Percentiles rank a stretch among this genome's conserved stretches.
Evolutionary conservation across 805 yeast species (phyloP).

Genomic region (Hanseniaspora singularis): DNA sequence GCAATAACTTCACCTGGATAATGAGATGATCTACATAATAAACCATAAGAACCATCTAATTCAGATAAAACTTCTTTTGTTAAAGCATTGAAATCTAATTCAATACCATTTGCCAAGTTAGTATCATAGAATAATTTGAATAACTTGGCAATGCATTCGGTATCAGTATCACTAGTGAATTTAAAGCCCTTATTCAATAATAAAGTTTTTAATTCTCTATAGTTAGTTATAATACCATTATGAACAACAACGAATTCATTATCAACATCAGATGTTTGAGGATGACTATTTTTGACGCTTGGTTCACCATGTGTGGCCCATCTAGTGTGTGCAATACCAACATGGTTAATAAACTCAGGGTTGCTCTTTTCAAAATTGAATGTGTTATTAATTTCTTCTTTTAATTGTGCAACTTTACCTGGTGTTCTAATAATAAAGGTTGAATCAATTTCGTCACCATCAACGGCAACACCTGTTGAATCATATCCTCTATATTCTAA

Average conservation of each 20-base stretch:
- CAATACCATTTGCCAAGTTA: constrained; percentile 56
- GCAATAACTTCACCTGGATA: constrained; percentile 95
- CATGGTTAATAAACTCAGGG: constrained; percentile 69
- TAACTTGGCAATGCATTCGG: constrained; percentile 94
- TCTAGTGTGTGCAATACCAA: constrained; percentile 97
- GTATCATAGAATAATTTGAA: constrained; percentile 83
- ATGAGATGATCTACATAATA: constrained; percentile 79
- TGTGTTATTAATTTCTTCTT: constrained; percentile 43
- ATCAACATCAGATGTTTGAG: constrained; percentile 75
- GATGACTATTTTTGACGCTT: constrained; percentile 77
- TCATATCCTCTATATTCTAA: constrained; percentile 97
- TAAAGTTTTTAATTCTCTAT: constrained; percentile 77
- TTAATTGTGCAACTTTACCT: constrained; percentile 82
- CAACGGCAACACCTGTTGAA: constrained; percentile 92
- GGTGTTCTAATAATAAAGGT: constrained; percentile 67
- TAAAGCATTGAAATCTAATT: constrained; percentile 78
- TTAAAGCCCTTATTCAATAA: constrained; percentile 63
- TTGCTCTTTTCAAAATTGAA: constrained; percentile 20
- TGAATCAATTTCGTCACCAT: constrained; percentile 68
- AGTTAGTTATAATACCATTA: constrained; percentile 96
- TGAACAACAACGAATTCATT: constrained; percentile 89
- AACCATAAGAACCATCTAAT: constrained; percentile 95
- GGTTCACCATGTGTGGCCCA: constrained; percentile 99
- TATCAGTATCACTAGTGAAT: constrained; percentile 90
- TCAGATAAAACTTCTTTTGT: constrained; percentile 87